These are phyloP conservation scores for Edaphochlamys debaryana DNA, from an alignment of 139 green algal species.

Conservation along the genomic window DNA sequence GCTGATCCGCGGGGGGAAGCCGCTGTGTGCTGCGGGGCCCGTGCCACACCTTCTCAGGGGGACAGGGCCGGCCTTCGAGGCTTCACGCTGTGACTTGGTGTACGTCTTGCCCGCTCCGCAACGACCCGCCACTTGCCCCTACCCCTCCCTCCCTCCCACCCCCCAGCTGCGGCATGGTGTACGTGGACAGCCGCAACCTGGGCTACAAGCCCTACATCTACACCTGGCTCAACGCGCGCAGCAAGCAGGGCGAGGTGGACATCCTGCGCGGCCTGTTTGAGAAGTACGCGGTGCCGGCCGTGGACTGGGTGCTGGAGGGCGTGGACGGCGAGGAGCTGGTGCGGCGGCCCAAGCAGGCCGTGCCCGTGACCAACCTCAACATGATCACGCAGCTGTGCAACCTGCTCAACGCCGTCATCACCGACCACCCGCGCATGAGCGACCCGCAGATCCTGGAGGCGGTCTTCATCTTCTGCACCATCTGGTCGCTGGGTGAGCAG, in stretches of 20 bases:
- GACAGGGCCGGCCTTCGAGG: too few species aligned
- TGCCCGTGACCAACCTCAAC: slow-evolving; percentile 87
- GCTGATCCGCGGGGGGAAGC: too few species aligned
- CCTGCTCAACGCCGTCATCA: slow-evolving; percentile 76
- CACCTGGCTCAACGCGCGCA: slow-evolving; percentile 74
- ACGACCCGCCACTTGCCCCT: too few species aligned
- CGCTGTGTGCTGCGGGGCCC: too few species aligned
- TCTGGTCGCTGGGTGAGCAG: slow-evolving; percentile 77
- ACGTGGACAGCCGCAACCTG: slow-evolving; percentile 90
- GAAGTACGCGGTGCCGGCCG: slow-evolving; percentile 74
- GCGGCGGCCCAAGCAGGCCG: slow-evolving; percentile 64
- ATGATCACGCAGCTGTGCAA: slow-evolving; percentile 82
- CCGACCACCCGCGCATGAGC: slow-evolving; percentile 58
- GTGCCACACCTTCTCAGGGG: too few species aligned
- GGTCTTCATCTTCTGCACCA: slow-evolving; percentile 79
- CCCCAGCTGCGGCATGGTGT: slow-evolving; percentile 88
- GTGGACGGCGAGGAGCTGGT: slow-evolving; percentile 84
- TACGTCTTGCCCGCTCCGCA: too few species aligned
- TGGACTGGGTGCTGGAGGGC: slow-evolving; percentile 84
- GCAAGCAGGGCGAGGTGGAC: slow-evolving; percentile 54
- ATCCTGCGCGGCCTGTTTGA: slow-evolving; percentile 77
- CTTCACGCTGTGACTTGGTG: too few species aligned
- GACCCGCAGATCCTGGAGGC: slow-evolving; percentile 80
- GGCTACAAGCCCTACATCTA: slow-evolving; percentile 82
- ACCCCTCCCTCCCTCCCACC: neutral